Evolutionary conservation across 148 eudicot genomes (phyloP), one percentile per base, ranked within the genome.

Genomic region (Chenopodium formosanum): DNA sequence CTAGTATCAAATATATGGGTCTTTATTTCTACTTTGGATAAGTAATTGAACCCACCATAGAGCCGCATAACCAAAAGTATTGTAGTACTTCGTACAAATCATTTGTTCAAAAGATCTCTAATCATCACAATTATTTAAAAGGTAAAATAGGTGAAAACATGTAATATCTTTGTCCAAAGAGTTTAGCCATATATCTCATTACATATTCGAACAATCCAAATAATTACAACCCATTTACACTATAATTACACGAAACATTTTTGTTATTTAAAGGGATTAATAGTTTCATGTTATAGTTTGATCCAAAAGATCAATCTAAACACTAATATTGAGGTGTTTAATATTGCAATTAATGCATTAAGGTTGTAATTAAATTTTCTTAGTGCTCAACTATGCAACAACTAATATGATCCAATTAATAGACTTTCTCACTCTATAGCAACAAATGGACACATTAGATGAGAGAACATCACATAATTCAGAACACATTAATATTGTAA

Each of bases 11-110:
- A 63, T 44, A 23, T 56, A 70, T n/a, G 52, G 69, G 34, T 79
- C 65, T 70, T 12, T 47, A 40, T 9, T 32, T 22, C n/a, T 44
- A 10, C 53, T 62, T 77, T 63, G 44, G 56, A 78, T 2, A 62
- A 53, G 65, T 66, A 66, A 78, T 10, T 66, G 46, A 25, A 47
- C 62, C 37, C 81, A 78, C 56, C 56, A 46, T 46, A 9, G 50
- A 40, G 52, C 44, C 7, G 7, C 48, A 70, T 70, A 48, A n/a
- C 9, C 52, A 22, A 73, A 70, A 70, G 74, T 40, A 19, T 19
- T 70, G 27, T 19, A 60, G 17, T 9, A 52, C 44, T 4, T 37
- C 0, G 44, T 40, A 5, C 52, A 76, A 32, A 11, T 48, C 22
- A 48, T 50, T n/a, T 27, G 37, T 27, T 53, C 77, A 52, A 48